Evolutionary conservation across 1,139 yeast species (phyloP).

Genomic region (Debaryomyces fabryi): DNA sequence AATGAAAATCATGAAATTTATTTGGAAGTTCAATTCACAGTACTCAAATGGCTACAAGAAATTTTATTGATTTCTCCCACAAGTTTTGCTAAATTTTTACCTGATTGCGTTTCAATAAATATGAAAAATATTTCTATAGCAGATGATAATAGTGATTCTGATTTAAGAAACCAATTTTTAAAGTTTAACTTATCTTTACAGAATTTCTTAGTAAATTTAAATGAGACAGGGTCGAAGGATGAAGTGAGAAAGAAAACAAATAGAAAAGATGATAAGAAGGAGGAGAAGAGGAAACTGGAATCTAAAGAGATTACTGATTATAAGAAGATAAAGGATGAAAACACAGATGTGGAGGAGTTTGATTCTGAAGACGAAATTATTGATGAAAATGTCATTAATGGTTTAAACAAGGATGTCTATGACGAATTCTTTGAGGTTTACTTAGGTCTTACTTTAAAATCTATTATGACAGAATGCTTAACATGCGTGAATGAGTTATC

Average conservation of each 20-base stretch:
- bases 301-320: conserved; percentile 5
- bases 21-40: conserved; percentile 78
- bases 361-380: conserved; percentile 10
- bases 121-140: conserved; percentile 42
- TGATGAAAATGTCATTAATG: conserved; percentile 26
- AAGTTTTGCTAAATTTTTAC: conserved; percentile 66
- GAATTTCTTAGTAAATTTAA: conserved; percentile 34
- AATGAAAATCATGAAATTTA: conserved; percentile 52
- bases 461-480: conserved; percentile 41
- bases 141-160: conserved; percentile 43
- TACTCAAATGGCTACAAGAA: conserved; percentile 81
- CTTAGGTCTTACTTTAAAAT: conserved; percentile 36
- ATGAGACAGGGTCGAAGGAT: conserved; percentile 21
- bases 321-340: conserved; percentile 4
- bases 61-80: conserved; percentile 75
- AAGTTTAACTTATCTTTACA: conserved; percentile 41
- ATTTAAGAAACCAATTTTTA: conserved; percentile 40
- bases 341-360: conserved; percentile 1
- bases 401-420: conserved; percentile 42
- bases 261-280: conserved; percentile 6
- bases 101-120: conserved; percentile 44
- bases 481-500: conserved; percentile 67
- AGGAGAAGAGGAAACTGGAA: background rate
- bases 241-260: conserved; percentile 5
- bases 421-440: conserved; percentile 47